Percentiles rank a stretch among this genome's conserved stretches.
phyloP scores from a whole-genome alignment of 2,329 filamentous ascomycete genomes.

The Fusarium setosum region DNA sequence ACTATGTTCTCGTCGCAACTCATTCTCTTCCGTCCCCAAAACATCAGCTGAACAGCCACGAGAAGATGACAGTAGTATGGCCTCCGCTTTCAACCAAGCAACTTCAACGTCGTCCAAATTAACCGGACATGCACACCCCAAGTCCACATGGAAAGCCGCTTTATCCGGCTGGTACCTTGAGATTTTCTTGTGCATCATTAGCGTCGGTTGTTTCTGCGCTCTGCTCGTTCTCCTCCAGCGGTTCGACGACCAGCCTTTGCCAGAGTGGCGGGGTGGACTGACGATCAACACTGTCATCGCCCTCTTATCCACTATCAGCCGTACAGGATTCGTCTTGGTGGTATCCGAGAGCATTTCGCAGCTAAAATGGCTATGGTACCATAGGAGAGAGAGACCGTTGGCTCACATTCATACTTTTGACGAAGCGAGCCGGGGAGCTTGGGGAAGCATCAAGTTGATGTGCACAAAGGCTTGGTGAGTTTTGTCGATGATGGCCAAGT shows the following conservation, averaged over 20 bases:
- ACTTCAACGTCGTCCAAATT: too few species aligned
- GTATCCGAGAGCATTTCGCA: not conserved
- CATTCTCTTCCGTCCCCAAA: too few species aligned
- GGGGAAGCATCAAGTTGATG: not conserved
- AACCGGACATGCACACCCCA: too few species aligned
- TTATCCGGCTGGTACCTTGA: not conserved
- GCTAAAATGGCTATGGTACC: not conserved
- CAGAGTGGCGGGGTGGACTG: not conserved
- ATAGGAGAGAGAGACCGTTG: not conserved
- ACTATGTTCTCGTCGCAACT: too few species aligned
- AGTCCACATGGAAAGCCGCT: not conserved
- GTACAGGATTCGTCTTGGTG: not conserved
- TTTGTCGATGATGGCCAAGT: not conserved
- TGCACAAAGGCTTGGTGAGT: not conserved
- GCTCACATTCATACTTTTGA: too few species aligned
- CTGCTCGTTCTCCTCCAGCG: not conserved
- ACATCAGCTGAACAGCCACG: too few species aligned
- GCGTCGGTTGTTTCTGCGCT: not conserved
- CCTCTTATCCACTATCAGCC: not conserved
- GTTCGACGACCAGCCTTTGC: not conserved
- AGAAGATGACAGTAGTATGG: too few species aligned
- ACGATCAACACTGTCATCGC: not conserved
- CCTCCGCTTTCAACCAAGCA: too few species aligned
- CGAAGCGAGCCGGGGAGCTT: not conserved
- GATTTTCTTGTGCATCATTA: not conserved